Evolutionary conservation across 2,329 filamentous ascomycete species (phyloP).

Genomic region (Coniochaeta sp.): DNA sequence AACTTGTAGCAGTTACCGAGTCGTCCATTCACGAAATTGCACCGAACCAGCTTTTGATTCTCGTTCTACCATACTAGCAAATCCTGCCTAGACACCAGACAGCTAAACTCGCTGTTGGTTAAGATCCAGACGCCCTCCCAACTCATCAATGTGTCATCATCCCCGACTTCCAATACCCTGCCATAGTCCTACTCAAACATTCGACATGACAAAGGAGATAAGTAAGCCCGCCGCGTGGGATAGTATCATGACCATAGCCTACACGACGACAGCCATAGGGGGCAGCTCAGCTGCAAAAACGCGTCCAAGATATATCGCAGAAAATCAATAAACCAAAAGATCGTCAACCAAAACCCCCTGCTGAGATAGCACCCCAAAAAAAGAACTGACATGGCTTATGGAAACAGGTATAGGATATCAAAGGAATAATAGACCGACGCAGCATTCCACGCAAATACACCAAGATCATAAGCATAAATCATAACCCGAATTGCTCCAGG

Average conservation of each 20-base stretch:
- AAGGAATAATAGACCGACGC: too few relatives aligned
- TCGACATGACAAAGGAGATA: neutral
- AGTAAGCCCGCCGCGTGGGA: too few relatives aligned
- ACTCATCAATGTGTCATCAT: neutral
- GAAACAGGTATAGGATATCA: too few relatives aligned
- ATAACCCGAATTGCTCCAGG: conserved; percentile 31
- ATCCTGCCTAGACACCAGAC: neutral
- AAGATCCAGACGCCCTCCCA: neutral
- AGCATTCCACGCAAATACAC: too few relatives aligned
- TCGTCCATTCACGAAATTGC: too few relatives aligned
- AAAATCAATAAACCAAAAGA: neutral
- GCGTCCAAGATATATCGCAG: neutral
- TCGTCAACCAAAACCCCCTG: neutral
- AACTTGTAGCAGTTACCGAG: too few relatives aligned
- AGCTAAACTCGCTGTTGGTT: neutral
- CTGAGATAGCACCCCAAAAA: neutral
- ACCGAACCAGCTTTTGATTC: neutral
- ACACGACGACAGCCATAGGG: neutral
- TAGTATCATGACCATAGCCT: too few relatives aligned
- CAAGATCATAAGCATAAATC: conserved; percentile 14
- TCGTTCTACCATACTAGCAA: neutral
- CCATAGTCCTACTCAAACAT: neutral
- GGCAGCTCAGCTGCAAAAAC: neutral
- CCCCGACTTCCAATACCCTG: neutral
- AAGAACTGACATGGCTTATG: neutral